phyloP scores from a whole-genome alignment of 768 basidiomycete genomes.

The Lyophyllum atratum region DNA sequence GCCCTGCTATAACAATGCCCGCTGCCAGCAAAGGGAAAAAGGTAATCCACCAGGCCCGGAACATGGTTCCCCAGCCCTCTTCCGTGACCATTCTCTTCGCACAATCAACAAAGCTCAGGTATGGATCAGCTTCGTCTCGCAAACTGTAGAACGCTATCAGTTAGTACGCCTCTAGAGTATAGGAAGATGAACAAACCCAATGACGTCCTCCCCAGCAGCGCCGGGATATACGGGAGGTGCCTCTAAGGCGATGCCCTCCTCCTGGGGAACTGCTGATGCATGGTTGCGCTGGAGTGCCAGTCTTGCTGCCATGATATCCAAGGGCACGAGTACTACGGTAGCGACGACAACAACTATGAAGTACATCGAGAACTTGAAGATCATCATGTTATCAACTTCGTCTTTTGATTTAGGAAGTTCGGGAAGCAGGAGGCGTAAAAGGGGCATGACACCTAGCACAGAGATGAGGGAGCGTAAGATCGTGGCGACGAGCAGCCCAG shows the following conservation, averaged over 20 bases:
- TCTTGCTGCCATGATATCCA: slow-evolving; percentile 75
- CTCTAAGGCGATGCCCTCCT: slow-evolving; percentile 48
- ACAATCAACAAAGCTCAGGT: slow-evolving; percentile 70
- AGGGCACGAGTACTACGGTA: slow-evolving; percentile 61
- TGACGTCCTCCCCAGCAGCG: slow-evolving; percentile 10
- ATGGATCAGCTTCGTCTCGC: slow-evolving; percentile 76
- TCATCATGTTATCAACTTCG: not conserved
- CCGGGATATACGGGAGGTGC: not conserved
- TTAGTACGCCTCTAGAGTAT: not conserved
- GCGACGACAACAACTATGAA: slow-evolving; percentile 54
- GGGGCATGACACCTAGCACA: slow-evolving; percentile 16
- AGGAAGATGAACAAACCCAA: slow-evolving; percentile 3
- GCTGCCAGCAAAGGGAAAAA: slow-evolving; percentile 27
- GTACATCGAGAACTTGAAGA: slow-evolving; percentile 1
- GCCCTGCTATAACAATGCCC: not conserved
- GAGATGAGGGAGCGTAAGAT: slow-evolving; percentile 41
- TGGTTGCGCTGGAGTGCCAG: slow-evolving; percentile 84
- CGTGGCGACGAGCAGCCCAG: slow-evolving; percentile 65
- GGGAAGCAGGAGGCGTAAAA: slow-evolving; percentile 2
- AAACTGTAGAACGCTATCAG: slow-evolving; percentile 40
- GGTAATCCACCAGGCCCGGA: slow-evolving; percentile 85
- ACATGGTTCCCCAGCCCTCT: slow-evolving; percentile 70
- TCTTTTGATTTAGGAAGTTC: not conserved
- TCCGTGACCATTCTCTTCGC: slow-evolving; percentile 72
- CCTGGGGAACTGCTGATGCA: slow-evolving; percentile 43